These are phyloP conservation scores for Alternaria burnsii DNA, from an alignment of 2,329 filamentous ascomycete genomes.

Conservation along the genomic window DNA sequence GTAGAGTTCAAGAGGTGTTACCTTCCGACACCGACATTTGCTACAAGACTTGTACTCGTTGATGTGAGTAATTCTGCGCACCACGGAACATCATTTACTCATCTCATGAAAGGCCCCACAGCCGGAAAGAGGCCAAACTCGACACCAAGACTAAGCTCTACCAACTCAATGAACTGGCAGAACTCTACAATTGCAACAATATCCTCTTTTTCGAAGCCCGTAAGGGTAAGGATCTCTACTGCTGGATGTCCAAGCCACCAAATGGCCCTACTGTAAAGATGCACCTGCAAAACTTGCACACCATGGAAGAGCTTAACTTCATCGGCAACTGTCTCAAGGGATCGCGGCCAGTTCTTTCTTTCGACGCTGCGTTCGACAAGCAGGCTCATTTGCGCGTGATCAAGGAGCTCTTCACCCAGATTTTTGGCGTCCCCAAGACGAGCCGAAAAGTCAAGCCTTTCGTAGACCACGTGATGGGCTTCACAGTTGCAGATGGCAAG, in stretches of 20 bases:
- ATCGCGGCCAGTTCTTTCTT: conserved; percentile 87
- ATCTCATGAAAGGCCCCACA: conserved; percentile 68
- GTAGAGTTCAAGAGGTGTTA: conserved; percentile 85
- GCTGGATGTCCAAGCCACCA: conserved; percentile 91
- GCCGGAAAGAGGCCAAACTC: conserved; percentile 93
- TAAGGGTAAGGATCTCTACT: conserved; percentile 92
- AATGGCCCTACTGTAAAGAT: conserved; percentile 80
- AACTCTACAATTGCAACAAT: conserved; percentile 93
- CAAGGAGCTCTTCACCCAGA: conserved; percentile 88
- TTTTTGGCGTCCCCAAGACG: conserved; percentile 89
- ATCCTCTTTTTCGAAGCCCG: conserved; percentile 94
- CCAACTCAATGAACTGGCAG: conserved; percentile 56
- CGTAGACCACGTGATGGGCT: conserved; percentile 92
- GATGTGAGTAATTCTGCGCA: conserved; percentile 58
- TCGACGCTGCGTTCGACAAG: conserved; percentile 85
- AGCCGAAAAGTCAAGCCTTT: conserved; percentile 94
- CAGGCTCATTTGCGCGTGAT: conserved; percentile 82
- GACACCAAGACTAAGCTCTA: conserved; percentile 89
- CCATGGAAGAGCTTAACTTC: conserved; percentile 96
- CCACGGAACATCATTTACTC: conserved; percentile 8
- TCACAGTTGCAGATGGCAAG: conserved; percentile 89
- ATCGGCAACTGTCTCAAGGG: conserved; percentile 97
- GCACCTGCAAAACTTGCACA: conserved; percentile 87
- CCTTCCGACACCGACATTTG: conserved; percentile 91
- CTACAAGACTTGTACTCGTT: conserved; percentile 88